These are phyloP conservation scores for Irpex sp. DNA, from an alignment of 1,284 basidiomycete genomes.

Conservation along the genomic window DNA sequence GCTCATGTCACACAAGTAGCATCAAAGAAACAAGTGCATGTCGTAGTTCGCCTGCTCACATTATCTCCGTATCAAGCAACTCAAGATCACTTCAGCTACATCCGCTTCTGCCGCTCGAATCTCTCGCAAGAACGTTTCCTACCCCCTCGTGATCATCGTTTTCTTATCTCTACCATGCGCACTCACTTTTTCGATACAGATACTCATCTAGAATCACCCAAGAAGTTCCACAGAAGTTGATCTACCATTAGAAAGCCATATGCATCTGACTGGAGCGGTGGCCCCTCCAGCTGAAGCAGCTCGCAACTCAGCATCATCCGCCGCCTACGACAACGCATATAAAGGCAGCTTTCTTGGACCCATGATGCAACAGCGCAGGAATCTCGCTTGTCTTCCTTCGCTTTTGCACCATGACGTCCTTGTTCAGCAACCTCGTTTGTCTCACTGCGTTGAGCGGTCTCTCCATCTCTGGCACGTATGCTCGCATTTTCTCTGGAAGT, in stretches of 20 bases:
- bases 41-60: background rate
- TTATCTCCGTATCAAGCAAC: background rate
- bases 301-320: background rate
- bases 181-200: background rate
- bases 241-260: background rate
- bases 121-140: background rate
- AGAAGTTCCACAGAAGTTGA: background rate
- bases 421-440: background rate
- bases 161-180: background rate
- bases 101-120: background rate
- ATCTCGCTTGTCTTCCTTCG: background rate
- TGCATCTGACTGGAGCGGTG: background rate
- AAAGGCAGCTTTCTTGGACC: background rate
- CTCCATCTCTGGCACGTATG: background rate
- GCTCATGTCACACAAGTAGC: too few relatives aligned
- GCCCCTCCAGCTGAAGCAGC: background rate
- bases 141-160: background rate
- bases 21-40: background rate
- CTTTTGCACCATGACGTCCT: background rate
- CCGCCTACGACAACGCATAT: background rate
- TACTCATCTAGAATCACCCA: background rate
- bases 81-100: background rate
- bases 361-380: background rate
- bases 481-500: slow-evolving; percentile 17
- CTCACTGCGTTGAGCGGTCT: background rate